Evolutionary conservation across 768 basidiomycete species (phyloP).

Genomic region (Panaeolus cyanescens): DNA sequence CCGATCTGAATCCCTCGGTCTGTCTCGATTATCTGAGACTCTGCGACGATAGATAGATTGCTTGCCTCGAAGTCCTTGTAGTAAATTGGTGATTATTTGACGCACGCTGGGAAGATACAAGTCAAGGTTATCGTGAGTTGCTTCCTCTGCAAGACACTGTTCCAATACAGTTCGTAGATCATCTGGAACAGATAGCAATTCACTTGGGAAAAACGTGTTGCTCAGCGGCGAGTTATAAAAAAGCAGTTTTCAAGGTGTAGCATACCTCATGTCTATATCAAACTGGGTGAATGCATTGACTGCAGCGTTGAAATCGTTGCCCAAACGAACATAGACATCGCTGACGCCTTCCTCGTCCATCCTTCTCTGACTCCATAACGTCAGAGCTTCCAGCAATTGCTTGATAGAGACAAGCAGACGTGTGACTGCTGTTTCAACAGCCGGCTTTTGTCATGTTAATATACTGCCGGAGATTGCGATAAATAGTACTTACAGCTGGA

Average conservation of each 20-base stretch:
- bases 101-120: conserved; percentile 90
- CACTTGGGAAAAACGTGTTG: conserved; percentile 47
- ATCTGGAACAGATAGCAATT: conserved; percentile 84
- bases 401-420: conserved; percentile 93
- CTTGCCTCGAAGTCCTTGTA: conserved; percentile 91
- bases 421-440: conserved; percentile 90
- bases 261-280: conserved; percentile 91
- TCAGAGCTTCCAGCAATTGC: conserved; percentile 87
- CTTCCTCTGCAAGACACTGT: conserved; percentile 89
- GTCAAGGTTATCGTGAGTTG: conserved; percentile 81
- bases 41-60: conserved; percentile 86
- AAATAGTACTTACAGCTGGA: conserved; percentile 32
- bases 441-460: conserved; percentile 47
- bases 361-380: conserved; percentile 76
- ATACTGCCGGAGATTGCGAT: neutral
- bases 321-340: conserved; percentile 94
- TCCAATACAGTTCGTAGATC: conserved; percentile 90
- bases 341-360: conserved; percentile 83
- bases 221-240: conserved; percentile 1
- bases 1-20: conserved; percentile 41
- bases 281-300: conserved; percentile 85
- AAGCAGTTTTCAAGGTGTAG: conserved; percentile 18
- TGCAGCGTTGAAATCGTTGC: conserved; percentile 96
- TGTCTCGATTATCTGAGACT: conserved; percentile 60
- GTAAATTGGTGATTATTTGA: conserved; percentile 87